Evolutionary conservation across 352 stramenopile genomes (phyloP).

Genomic region (Globisporangium viniferum): DNA sequence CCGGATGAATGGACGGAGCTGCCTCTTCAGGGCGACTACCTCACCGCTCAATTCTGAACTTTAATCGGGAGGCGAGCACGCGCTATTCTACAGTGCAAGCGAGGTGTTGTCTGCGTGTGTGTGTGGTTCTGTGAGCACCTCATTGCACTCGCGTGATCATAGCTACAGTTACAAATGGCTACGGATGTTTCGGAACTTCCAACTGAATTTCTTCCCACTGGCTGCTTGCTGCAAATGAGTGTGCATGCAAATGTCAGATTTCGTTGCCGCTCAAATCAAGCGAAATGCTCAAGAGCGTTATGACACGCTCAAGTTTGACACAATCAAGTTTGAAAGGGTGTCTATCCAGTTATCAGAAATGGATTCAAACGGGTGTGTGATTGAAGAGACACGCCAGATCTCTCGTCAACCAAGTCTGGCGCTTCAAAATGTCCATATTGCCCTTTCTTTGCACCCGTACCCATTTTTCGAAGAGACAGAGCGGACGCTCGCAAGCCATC

Average conservation of each 20-base stretch:
- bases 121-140: not conserved
- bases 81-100: not conserved
- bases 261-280: too few relatives aligned
- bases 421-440: slow-evolving; percentile 4
- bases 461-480: slow-evolving; percentile 9
- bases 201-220: not conserved
- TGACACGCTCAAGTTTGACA: not conserved
- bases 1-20: not conserved
- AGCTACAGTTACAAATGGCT: not conserved
- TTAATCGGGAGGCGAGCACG: not conserved
- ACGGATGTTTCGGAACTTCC: not conserved
- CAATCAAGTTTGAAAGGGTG: not conserved
- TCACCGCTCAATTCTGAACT: not conserved
- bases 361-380: not conserved
- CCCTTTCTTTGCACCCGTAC: slow-evolving; percentile 9
- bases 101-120: not conserved
- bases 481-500: not conserved
- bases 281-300: too few relatives aligned
- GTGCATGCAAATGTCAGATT: too few relatives aligned
- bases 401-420: slow-evolving; percentile 6
- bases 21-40: not conserved
- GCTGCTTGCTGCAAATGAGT: too few relatives aligned
- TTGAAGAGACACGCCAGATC: slow-evolving; percentile 6
- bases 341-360: not conserved
- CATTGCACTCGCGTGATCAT: not conserved